Conservation (phyloP, 1,284 basidiomycete genomes). For the Puccinia horiana region DNA sequence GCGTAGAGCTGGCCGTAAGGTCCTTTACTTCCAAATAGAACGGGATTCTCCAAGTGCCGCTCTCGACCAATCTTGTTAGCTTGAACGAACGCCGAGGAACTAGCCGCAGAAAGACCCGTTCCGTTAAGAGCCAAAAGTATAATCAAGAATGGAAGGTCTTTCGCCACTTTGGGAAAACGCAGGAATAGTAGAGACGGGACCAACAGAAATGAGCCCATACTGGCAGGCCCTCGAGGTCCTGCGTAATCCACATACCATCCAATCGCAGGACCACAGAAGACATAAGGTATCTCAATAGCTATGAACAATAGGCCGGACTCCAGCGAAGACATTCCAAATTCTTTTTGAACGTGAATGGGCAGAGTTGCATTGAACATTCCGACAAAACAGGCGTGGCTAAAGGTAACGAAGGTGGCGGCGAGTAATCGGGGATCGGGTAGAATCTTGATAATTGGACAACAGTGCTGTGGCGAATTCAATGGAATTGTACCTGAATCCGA, state of each 20-base stretch:
- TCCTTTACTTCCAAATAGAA: slow-evolving; percentile 41
- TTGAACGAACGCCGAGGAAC: slow-evolving; percentile 39
- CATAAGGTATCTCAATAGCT: slow-evolving; percentile 40
- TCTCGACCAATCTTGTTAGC: slow-evolving; percentile 27
- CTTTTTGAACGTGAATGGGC: slow-evolving; percentile 29
- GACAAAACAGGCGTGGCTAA: slow-evolving; percentile 40
- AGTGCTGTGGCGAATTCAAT: background rate
- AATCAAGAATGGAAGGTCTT: slow-evolving; percentile 8
- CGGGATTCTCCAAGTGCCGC: background rate
- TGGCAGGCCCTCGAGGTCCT: slow-evolving; percentile 5
- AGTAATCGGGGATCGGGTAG: slow-evolving; percentile 30
- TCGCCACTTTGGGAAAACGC: slow-evolving; percentile 14
- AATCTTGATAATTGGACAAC: slow-evolving; percentile 33
- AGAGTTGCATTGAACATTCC: slow-evolving; percentile 44
- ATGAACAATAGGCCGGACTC: slow-evolving; percentile 39
- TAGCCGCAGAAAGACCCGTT: slow-evolving; percentile 30
- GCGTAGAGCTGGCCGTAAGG: slow-evolving; percentile 48
- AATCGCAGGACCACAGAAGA: slow-evolving; percentile 30
- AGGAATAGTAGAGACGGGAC: slow-evolving; percentile 30
- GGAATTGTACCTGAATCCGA: background rate
- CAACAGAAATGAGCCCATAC: slow-evolving; percentile 17
- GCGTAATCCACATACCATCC: slow-evolving; percentile 33
- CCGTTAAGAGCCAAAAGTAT: slow-evolving; percentile 33
- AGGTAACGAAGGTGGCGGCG: slow-evolving; percentile 33
- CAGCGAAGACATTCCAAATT: slow-evolving; percentile 31